phyloP scores from a whole-genome alignment of 257 asterid species.

The Haberlea rhodopensis region DNA sequence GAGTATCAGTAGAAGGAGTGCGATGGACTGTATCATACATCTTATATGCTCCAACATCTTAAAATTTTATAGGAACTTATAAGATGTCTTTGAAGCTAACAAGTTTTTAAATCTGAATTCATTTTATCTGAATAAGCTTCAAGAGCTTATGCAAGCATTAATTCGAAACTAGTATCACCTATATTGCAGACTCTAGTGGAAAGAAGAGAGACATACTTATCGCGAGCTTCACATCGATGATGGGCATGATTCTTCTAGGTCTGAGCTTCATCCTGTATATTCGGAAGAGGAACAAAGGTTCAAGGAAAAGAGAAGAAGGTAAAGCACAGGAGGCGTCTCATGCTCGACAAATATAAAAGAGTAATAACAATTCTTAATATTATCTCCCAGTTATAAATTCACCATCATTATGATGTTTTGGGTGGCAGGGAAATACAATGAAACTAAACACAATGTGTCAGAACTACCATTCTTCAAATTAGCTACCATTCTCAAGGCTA shows the following conservation, averaged over 20 bases:
- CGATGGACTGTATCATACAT: too few species aligned
- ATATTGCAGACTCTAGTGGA: constrained; percentile 19
- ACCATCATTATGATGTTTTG: not conserved
- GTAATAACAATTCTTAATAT: too few species aligned
- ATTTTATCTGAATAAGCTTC: too few species aligned
- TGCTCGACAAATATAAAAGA: too few species aligned
- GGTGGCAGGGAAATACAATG: constrained; percentile 16
- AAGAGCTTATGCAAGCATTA: constrained; percentile 17
- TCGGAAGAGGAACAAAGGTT: constrained; percentile 19
- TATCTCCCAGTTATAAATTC: not conserved
- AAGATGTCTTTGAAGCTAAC: too few species aligned
- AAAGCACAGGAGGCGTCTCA: not conserved
- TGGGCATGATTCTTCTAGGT: constrained; percentile 13
- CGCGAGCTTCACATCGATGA: constrained; percentile 8
- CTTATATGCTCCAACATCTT: too few species aligned
- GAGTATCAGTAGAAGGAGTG: too few species aligned
- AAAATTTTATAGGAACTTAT: too few species aligned
- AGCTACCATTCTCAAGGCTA: constrained; percentile 23
- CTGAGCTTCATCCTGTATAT: not conserved
- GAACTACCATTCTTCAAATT: constrained; percentile 24
- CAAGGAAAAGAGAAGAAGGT: not conserved
- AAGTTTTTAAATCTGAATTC: too few species aligned
- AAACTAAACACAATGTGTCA: constrained; percentile 1
- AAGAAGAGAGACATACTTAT: constrained; percentile 2
- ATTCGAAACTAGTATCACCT: constrained; percentile 18